Evolutionary conservation across 2,329 filamentous ascomycete species (phyloP).

Genomic region (Alternaria brassicae): DNA sequence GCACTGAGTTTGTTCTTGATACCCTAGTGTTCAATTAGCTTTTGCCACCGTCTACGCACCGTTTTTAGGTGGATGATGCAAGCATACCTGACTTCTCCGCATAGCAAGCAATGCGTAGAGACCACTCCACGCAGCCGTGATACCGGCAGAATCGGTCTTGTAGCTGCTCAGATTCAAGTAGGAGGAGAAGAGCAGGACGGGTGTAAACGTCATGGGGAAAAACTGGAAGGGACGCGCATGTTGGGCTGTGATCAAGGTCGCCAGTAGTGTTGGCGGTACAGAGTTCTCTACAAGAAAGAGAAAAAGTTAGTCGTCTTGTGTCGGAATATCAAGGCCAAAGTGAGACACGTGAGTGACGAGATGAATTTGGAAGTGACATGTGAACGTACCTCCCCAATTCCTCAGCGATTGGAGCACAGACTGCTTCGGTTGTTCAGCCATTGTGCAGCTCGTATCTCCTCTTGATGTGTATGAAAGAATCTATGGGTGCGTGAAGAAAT

Average conservation of each 20-base stretch:
- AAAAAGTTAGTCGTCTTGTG: conserved; percentile 9
- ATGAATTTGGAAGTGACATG: not conserved
- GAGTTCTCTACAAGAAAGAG: conserved; percentile 61
- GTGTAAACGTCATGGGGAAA: conserved; percentile 72
- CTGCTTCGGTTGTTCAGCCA: conserved; percentile 51
- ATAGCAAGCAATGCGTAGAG: conserved; percentile 69
- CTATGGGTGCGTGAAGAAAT: not conserved
- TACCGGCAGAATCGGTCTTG: conserved; percentile 68
- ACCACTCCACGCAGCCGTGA: conserved; percentile 70
- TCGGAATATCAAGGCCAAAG: not conserved
- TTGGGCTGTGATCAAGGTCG: conserved; percentile 70
- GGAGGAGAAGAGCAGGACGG: conserved; percentile 69
- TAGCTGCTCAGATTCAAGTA: conserved; percentile 70
- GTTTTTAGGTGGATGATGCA: not conserved
- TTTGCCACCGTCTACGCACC: not conserved
- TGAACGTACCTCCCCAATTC: conserved; percentile 60
- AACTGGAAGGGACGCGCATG: conserved; percentile 70
- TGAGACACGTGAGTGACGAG: conserved; percentile 12
- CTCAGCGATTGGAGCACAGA: conserved; percentile 55
- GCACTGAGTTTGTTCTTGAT: conserved; percentile 58
- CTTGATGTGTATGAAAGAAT: not conserved
- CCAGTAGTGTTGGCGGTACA: conserved; percentile 69
- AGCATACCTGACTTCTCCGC: conserved; percentile 59
- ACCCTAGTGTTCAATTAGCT: conserved; percentile 31
- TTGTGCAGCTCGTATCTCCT: conserved; percentile 20